A percentile compares a stretch with the other conserved stretches of the same genome.
These are phyloP conservation scores for Pseudofabraea citricarpa DNA, from an alignment of 2,329 filamentous ascomycete genomes.

Conservation along the genomic window DNA sequence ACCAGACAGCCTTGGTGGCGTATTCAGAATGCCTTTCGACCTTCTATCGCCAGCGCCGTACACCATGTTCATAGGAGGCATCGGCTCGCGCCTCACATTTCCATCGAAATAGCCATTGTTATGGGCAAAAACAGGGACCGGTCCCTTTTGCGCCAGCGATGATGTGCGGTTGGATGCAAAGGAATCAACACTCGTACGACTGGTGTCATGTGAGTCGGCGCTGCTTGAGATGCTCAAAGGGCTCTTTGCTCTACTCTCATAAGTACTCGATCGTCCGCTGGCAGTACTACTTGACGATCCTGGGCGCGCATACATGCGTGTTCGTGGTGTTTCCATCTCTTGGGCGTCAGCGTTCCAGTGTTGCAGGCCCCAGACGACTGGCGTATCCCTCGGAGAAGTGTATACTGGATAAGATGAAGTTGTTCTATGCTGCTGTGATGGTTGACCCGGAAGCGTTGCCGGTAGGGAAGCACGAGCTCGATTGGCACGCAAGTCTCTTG, in stretches of 20 bases:
- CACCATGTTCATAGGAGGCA: constrained; percentile 1
- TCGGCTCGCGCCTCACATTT: neutral
- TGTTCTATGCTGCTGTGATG: neutral
- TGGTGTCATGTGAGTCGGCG: constrained; percentile 14
- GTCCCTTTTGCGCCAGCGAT: neutral
- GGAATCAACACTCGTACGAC: constrained; percentile 17
- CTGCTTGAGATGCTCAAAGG: constrained; percentile 22
- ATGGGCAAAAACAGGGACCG: neutral
- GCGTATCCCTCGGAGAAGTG: neutral
- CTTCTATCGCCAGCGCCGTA: constrained; percentile 6
- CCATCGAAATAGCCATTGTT: neutral
- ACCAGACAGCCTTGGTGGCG: neutral
- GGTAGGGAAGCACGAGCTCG: neutral
- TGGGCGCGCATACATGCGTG: neutral
- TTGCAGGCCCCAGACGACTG: neutral
- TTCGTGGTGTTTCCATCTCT: constrained; percentile 1
- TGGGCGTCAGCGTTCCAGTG: neutral
- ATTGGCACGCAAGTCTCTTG: neutral
- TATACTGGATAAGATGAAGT: neutral
- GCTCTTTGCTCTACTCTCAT: constrained; percentile 21
- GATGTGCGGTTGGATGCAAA: neutral
- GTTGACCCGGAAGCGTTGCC: neutral
- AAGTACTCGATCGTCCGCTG: constrained; percentile 14
- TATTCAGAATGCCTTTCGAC: constrained; percentile 5
- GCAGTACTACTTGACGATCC: neutral